Evolutionary conservation across 2,329 filamentous ascomycete species (phyloP), one percentile per base, ranked within the genome.

Genomic region (Colletotrichum lentis): DNA sequence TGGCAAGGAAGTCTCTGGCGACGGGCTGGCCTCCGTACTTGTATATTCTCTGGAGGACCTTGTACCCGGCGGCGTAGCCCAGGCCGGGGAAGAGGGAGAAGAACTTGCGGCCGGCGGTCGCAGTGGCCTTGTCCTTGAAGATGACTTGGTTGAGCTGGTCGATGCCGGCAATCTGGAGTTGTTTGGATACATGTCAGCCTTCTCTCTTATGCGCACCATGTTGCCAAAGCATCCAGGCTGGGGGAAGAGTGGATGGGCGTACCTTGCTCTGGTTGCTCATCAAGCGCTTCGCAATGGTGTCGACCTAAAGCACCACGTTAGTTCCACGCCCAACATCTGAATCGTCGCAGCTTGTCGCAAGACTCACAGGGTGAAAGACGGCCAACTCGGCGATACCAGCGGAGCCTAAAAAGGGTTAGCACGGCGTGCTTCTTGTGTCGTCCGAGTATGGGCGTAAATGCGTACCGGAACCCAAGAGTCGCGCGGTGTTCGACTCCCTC

Each of bases 21-120:
- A 97, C 92, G 52, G 96, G 96, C 84, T 99, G 96, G 58, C 96
- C 96, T 73, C 96, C 96, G 77, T 97, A 99, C 84, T 99, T 99
- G 88, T 99, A 99, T 78, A 99, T 89, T 80, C 96, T 87, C 87
- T 99, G 96, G 64, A 97, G 88, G 71, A 98, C 90, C 87, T 99
- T 99, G 86, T 99, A 99, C 70, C 94, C 94, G 64, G 96, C 96
- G 66, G 96, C 96, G 80, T 99, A 99, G 77, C 96, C 96, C 69
- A 99, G 88, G 77, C 96, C 96, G 39, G 96, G 96, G 84, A 99
- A 99, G 54, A 99, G 88, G 50, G 95, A 97, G 76, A 97, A 87
- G 81, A 98, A 97, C 80, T 97, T 97, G 74, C 84, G 84, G 63
- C 86, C 85, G 39, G 86, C 73, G 6, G 93, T 79, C 35, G 93